Conservation (phyloP, 257 asterid species). For the Solanum appendiculatum region DNA sequence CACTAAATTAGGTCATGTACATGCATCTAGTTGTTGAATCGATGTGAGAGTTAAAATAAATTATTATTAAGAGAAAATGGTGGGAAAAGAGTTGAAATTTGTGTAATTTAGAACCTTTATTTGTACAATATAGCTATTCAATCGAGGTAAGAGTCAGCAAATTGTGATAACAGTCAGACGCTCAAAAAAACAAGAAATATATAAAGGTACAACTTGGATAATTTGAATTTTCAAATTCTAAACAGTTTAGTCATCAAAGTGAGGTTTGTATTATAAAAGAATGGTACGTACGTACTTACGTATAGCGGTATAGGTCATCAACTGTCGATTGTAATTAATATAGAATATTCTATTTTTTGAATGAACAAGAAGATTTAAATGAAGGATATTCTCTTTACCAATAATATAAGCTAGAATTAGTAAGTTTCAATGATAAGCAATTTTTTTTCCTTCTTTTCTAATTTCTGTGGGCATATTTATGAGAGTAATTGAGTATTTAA, state of each 20-base stretch:
- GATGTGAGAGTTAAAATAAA: background rate
- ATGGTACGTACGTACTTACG: background rate
- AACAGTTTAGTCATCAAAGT: no score
- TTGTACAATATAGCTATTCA: background rate
- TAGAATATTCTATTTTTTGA: background rate
- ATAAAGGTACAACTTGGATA: background rate
- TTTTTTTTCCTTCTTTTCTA: background rate
- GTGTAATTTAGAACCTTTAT: background rate
- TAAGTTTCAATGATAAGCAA: background rate
- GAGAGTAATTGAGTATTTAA: background rate
- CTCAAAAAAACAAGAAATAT: background rate
- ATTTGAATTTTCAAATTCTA: background rate
- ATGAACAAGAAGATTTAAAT: background rate
- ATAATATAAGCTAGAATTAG: background rate
- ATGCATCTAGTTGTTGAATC: background rate
- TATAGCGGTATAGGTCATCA: background rate
- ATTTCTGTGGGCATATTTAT: background rate
- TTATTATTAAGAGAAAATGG: background rate
- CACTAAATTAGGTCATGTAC: background rate
- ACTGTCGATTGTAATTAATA: background rate
- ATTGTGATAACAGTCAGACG: background rate
- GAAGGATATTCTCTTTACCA: background rate
- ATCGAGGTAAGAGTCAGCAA: background rate
- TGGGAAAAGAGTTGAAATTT: background rate
- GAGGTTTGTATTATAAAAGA: background rate